Percentiles rank a stretch among this genome's conserved stretches.
Evolutionary conservation across 768 basidiomycete genomes (phyloP).

Genomic region (Tulasnella sp.): DNA sequence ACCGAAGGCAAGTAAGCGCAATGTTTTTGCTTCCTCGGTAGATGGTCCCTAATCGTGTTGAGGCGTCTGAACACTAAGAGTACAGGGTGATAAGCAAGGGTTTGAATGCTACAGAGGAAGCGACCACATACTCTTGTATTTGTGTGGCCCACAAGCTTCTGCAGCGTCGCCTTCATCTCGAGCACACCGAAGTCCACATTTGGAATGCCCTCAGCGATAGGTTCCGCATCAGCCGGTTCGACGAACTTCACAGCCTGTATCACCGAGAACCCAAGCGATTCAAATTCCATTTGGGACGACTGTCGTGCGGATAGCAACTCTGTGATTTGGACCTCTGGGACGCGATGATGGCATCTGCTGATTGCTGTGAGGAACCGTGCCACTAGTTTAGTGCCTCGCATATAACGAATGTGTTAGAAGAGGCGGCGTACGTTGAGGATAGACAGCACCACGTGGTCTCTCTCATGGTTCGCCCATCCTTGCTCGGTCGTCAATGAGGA

Average conservation of each 20-base stretch:
- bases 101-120: background rate
- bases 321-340: constrained; percentile 52
- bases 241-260: constrained; percentile 82
- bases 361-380: too few relatives aligned
- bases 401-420: too few relatives aligned
- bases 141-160: constrained; percentile 70
- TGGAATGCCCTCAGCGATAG: constrained; percentile 53
- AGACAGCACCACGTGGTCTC: too few relatives aligned
- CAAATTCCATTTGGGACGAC: constrained; percentile 65
- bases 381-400: too few relatives aligned
- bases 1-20: constrained; percentile 63
- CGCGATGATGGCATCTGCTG: constrained; percentile 60
- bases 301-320: constrained; percentile 56
- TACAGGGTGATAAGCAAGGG: background rate
- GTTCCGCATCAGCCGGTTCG: constrained; percentile 44
- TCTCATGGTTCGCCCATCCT: too few relatives aligned
- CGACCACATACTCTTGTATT: constrained; percentile 65
- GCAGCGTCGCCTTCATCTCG: constrained; percentile 73
- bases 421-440: too few relatives aligned
- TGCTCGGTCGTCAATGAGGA: too few relatives aligned
- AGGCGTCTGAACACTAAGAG: constrained; percentile 56
- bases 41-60: constrained; percentile 62
- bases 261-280: too few relatives aligned
- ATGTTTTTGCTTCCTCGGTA: constrained; percentile 73
- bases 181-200: constrained; percentile 82